Base-by-base conservation (phyloP, 306 rosid species). In the Ziziphus jujuba region DNA sequence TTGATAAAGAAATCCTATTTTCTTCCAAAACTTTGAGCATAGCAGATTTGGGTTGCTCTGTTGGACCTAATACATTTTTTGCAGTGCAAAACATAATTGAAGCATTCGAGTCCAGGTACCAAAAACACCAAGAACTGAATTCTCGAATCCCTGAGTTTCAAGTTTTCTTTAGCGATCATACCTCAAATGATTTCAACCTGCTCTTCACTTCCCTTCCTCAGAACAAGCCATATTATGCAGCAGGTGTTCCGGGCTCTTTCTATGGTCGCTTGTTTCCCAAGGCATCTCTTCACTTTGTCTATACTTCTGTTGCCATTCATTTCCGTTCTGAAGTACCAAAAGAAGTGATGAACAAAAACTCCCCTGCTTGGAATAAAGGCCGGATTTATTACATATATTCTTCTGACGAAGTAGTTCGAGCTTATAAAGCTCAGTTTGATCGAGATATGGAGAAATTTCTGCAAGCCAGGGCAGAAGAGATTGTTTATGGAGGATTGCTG, bases 11-110 rank as follows among this genome's bases (percentile, higher is more conserved):
- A 0, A 16, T 66, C 7, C 16, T 61, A 9, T 17, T 45, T n/a
- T 33, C 68, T 19, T 57, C 77, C 15, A 50, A 55, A 65, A 34
- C 73, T 22, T 69, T 77, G 50, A 59, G 51, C 3, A 7, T 81
- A 2, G 85, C 82, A 16, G 85, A 81, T 51, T 67, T 81, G 45
- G 85, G 85, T 22, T 81, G 82, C 58, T 71, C 82, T 0, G 44
- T 54, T 0, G 85, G 82, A 24, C 82, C 85, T 9, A 81, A 81
- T 25, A 77, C 86, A 3, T 77, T 77, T 63, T 7, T 9, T 0
- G 60, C 75, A 0, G 63, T 77, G 25, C 60, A 77, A 51, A 72
- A 70, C 75, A 64, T 77, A 33, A 28, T 77, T 2, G 59, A 74
- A 38, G 71, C 73, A 11, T 66, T 76, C 20, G 47, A 67, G 66